These are phyloP conservation scores for Aspergillus ustus DNA, from an alignment of 2,329 filamentous ascomycete genomes.

Conservation along the genomic window DNA sequence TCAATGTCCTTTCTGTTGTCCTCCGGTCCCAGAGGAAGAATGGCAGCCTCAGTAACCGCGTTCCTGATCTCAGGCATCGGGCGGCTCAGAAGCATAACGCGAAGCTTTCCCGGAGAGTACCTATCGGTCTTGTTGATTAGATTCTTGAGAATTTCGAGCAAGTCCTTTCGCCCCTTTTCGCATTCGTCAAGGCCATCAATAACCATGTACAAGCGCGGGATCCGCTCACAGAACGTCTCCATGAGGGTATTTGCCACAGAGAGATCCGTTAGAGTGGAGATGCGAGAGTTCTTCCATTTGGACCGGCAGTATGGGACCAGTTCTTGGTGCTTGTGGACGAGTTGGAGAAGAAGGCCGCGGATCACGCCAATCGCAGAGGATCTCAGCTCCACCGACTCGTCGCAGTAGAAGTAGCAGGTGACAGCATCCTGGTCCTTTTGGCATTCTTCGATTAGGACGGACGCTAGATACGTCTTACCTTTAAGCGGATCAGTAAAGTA, in stretches of 20 bases:
- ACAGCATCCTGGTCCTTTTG: not conserved
- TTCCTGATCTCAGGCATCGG: slow-evolving; percentile 9
- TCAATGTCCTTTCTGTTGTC: slow-evolving; percentile 12
- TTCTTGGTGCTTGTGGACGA: not conserved
- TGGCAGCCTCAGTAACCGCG: slow-evolving; percentile 1
- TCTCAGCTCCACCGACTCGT: slow-evolving; percentile 1
- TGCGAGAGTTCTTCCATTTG: slow-evolving; percentile 3
- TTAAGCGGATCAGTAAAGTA: not conserved
- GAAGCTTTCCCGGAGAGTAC: slow-evolving; percentile 5
- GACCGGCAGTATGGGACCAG: slow-evolving; percentile 12
- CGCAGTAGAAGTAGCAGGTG: slow-evolving; percentile 16
- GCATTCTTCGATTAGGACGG: slow-evolving; percentile 2
- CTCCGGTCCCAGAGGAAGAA: slow-evolving; percentile 1
- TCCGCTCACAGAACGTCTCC: slow-evolving; percentile 10
- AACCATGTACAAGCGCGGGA: slow-evolving; percentile 9
- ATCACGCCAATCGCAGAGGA: slow-evolving; percentile 3
- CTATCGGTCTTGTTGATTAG: slow-evolving; percentile 8
- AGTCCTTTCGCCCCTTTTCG: slow-evolving; percentile 3
- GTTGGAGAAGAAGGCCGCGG: slow-evolving; percentile 10
- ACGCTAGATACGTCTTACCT: slow-evolving; percentile 12
- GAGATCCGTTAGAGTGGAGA: slow-evolving; percentile 5
- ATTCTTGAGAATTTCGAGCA: slow-evolving; percentile 7
- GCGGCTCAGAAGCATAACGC: slow-evolving; percentile 9
- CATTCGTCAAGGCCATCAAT: slow-evolving; percentile 18
- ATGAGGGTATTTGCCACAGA: slow-evolving; percentile 1